Percentiles rank a stretch among this genome's conserved stretches.
Conservation (phyloP, 2,329 filamentous ascomycete genomes). For the Diplodia seriata region DNA sequence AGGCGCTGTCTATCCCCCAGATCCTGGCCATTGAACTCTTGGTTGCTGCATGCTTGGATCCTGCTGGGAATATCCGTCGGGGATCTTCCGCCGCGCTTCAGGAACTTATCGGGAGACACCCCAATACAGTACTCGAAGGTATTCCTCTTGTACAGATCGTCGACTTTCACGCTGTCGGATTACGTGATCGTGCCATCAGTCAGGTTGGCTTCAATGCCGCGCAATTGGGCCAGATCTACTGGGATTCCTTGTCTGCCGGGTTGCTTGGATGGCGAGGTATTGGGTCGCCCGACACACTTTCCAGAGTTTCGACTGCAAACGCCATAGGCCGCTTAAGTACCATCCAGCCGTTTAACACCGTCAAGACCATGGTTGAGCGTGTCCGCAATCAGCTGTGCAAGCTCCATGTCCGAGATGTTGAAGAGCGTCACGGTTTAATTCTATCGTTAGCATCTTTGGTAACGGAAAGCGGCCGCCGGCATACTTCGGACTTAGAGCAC, state of each 20-base stretch:
- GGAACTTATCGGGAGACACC: slow-evolving; percentile 91
- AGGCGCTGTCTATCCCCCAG: slow-evolving; percentile 66
- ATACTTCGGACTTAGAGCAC: background rate
- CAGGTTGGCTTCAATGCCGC: slow-evolving; percentile 76
- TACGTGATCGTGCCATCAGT: slow-evolving; percentile 81
- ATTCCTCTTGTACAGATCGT: slow-evolving; percentile 88
- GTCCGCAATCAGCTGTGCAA: slow-evolving; percentile 55
- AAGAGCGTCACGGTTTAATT: slow-evolving; percentile 73
- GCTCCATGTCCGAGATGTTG: slow-evolving; percentile 66
- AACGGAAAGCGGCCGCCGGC: slow-evolving; percentile 32
- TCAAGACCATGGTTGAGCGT: slow-evolving; percentile 48
- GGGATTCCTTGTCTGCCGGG: slow-evolving; percentile 71
- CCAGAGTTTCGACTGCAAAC: slow-evolving; percentile 73
- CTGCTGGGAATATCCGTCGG: slow-evolving; percentile 89
- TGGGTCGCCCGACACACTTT: slow-evolving; percentile 76
- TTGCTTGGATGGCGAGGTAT: slow-evolving; percentile 87
- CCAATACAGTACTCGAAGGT: slow-evolving; percentile 79
- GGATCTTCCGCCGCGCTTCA: slow-evolving; percentile 93
- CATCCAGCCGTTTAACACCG: slow-evolving; percentile 47
- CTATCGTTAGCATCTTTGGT: slow-evolving; percentile 65
- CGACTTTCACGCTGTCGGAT: slow-evolving; percentile 90
- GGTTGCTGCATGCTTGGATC: slow-evolving; percentile 82
- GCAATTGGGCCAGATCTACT: slow-evolving; percentile 68
- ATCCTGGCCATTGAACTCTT: slow-evolving; percentile 82
- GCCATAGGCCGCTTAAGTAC: slow-evolving; percentile 68